Evolutionary conservation across 768 basidiomycete genomes (phyloP).

Genomic region (Auriscalpium orientale): DNA sequence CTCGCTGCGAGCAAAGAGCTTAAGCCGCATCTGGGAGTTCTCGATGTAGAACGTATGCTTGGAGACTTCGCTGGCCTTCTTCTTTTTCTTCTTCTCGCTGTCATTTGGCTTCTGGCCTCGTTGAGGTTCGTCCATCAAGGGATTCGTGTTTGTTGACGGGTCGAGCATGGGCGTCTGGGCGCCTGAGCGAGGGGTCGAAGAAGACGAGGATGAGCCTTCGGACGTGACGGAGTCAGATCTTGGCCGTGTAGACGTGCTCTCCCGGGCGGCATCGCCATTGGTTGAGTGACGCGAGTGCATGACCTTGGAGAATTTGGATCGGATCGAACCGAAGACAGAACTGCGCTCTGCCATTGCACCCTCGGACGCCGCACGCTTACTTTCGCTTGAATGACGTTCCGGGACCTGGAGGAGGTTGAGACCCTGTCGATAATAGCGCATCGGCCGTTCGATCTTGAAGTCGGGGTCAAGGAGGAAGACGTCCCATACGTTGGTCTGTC

Average conservation of each 20-base stretch:
- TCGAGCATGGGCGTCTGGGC: constrained; percentile 59
- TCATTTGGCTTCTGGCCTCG: constrained; percentile 22
- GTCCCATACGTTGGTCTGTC: constrained; percentile 78
- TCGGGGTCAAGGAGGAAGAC: constrained; percentile 88
- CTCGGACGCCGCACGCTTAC: not conserved
- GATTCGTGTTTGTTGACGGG: constrained; percentile 70
- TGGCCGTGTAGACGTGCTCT: constrained; percentile 8
- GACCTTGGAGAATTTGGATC: constrained; percentile 35
- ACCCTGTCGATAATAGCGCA: constrained; percentile 81
- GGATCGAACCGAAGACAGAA: constrained; percentile 44
- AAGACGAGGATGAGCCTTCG: constrained; percentile 7
- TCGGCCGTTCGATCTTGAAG: constrained; percentile 87
- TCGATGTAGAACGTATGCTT: constrained; percentile 93
- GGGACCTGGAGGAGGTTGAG: constrained; percentile 51
- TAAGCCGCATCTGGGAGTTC: constrained; percentile 85
- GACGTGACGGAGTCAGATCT: constrained; percentile 4
- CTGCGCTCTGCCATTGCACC: constrained; percentile 14
- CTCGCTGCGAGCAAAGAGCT: constrained; percentile 83
- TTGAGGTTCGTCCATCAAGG: constrained; percentile 30
- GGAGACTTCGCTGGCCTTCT: constrained; percentile 56
- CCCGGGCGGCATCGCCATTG: not conserved
- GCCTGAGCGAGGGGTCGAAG: constrained; percentile 20
- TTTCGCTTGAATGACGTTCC: constrained; percentile 19
- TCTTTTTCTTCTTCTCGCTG: constrained; percentile 35
- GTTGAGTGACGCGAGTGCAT: constrained; percentile 26